These are phyloP conservation scores for Aristolochia fimbriata DNA, from an alignment of 164 flowering plant species.

Conservation along the genomic window DNA sequence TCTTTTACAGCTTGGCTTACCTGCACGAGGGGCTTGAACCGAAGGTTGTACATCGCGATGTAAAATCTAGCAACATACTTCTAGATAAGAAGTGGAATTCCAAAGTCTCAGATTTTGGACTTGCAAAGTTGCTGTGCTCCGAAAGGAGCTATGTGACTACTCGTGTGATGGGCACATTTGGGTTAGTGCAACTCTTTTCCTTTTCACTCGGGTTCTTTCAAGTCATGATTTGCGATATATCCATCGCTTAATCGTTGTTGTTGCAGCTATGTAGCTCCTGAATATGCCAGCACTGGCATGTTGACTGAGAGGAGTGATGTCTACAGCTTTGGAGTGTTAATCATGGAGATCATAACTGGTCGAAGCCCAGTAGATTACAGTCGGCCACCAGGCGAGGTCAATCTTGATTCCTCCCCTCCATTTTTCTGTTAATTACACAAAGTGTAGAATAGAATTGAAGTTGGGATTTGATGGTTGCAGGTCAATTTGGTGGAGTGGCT, in stretches of 20 bases:
- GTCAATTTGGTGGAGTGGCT: constrained; percentile 93
- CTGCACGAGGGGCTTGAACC: constrained; percentile 99
- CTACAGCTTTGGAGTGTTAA: constrained; percentile 88
- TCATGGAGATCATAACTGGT: constrained; percentile 92
- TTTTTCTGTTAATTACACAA: background rate
- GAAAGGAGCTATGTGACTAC: constrained; percentile 84
- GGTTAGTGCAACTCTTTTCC: constrained; percentile 41
- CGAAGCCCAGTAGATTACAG: constrained; percentile 82
- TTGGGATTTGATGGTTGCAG: constrained; percentile 23
- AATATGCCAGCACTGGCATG: constrained; percentile 98
- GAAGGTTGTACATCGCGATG: constrained; percentile 92
- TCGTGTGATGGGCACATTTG: constrained; percentile 98
- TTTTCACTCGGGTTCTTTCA: background rate
- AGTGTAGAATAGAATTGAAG: background rate
- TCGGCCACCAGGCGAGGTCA: constrained; percentile 73
- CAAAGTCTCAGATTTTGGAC: constrained; percentile 95
- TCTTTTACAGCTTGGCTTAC: constrained; percentile 70
- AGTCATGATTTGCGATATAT: background rate
- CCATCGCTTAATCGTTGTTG: background rate
- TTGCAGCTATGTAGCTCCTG: constrained; percentile 91
- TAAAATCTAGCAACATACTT: constrained; percentile 85
- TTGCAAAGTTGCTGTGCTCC: constrained; percentile 83
- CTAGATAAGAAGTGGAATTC: constrained; percentile 85
- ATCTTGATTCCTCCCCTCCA: background rate
- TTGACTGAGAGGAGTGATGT: constrained; percentile 86